A percentile compares a stretch with the other conserved stretches of the same genome.
These are phyloP conservation scores for Alternaria sp. DNA, from an alignment of 2,329 filamentous ascomycete genomes.

Conservation along the genomic window DNA sequence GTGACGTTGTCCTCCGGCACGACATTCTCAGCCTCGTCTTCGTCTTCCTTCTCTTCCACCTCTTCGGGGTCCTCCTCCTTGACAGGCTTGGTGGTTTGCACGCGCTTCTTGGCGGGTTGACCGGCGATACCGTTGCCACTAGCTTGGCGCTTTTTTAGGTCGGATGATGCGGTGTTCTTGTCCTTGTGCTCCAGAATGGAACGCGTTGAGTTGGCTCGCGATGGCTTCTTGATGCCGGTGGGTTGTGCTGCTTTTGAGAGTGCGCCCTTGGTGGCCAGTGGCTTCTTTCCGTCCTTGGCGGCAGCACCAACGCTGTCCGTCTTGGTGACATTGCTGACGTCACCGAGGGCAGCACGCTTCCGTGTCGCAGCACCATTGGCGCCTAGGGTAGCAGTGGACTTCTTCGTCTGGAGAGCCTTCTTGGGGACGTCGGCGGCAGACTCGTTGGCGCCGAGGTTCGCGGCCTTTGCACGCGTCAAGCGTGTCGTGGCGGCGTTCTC, in stretches of 20 bases:
- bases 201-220: conserved; percentile 67
- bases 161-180: conserved; percentile 68
- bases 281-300: conserved; percentile 74
- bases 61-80: conserved; percentile 57
- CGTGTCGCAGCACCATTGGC: conserved; percentile 60
- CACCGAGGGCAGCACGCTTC: conserved; percentile 85
- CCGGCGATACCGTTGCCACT: conserved; percentile 75
- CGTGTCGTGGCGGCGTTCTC: conserved; percentile 83
- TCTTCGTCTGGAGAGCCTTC: conserved; percentile 58
- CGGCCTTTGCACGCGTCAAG: conserved; percentile 91
- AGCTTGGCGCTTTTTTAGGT: conserved; percentile 78
- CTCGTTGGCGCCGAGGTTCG: conserved; percentile 66
- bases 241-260: conserved; percentile 81
- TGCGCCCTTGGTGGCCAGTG: conserved; percentile 67
- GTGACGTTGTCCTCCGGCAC: conserved; percentile 61
- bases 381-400: conserved; percentile 50
- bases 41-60: conserved; percentile 63
- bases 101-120: conserved; percentile 72
- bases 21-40: conserved; percentile 66
- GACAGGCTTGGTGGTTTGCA: conserved; percentile 62
- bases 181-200: conserved; percentile 73
- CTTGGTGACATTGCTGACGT: conserved; percentile 95
- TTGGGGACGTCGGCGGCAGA: conserved; percentile 65
- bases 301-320: conserved; percentile 59
- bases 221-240: conserved; percentile 80